These are phyloP conservation scores for Funneliformis geosporum DNA, from an alignment of 192 early-diverging fungal genomes.

Conservation along the genomic window DNA sequence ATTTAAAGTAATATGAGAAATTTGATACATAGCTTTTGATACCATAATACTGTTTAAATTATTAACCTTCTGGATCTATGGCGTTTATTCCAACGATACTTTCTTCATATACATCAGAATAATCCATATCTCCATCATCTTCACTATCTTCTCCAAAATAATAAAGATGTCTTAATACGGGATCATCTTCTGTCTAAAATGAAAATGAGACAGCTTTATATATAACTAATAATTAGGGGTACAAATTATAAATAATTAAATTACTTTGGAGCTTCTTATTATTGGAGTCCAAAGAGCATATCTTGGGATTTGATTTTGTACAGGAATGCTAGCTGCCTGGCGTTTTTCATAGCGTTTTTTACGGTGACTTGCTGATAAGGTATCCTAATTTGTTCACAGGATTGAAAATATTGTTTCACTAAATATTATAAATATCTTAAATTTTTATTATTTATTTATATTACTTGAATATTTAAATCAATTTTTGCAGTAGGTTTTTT, in stretches of 20 bases:
- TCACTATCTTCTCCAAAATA: conserved; percentile 34
- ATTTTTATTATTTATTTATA: neutral
- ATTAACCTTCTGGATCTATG: conserved; percentile 21
- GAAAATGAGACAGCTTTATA: neutral
- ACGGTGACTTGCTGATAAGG: conserved; percentile 1
- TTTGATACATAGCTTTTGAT: neutral
- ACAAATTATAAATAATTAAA: neutral
- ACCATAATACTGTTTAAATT: neutral
- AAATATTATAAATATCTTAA: neutral
- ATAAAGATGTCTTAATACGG: conserved; percentile 30
- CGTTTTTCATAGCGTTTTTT: conserved; percentile 10
- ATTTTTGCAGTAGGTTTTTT: neutral
- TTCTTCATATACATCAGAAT: conserved; percentile 28
- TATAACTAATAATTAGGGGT: neutral
- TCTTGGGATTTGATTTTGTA: conserved; percentile 14
- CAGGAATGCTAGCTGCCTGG: neutral
- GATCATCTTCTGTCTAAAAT: conserved; percentile 30
- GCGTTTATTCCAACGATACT: conserved; percentile 8
- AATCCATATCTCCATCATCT: conserved; percentile 24
- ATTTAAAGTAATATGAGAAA: neutral
- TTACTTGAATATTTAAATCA: conserved; percentile 5
- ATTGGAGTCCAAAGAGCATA: conserved; percentile 32
- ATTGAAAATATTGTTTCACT: neutral
- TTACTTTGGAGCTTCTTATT: conserved; percentile 23
- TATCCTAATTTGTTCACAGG: neutral